Conservation (phyloP, 2,329 filamentous ascomycete species). For the Penicillium corylophilum region DNA sequence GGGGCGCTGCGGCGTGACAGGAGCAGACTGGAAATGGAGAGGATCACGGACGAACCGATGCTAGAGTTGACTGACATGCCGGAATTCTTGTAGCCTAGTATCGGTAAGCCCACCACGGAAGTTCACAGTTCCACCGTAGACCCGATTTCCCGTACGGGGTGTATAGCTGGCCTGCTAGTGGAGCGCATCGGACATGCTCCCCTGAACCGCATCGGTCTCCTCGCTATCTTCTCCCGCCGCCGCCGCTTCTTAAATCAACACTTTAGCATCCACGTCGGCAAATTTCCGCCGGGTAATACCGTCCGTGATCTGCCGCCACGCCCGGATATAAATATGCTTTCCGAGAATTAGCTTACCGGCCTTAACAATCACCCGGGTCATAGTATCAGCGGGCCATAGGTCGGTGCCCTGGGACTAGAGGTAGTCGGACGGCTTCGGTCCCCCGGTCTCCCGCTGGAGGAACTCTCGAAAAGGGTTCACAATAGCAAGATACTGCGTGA, state of each 20-base stretch:
- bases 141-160: neutral
- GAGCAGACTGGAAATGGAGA: neutral
- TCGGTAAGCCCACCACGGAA: neutral
- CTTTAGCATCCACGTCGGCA: neutral
- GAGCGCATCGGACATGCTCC: neutral
- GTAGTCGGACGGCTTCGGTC: neutral
- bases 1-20: neutral
- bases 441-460: neutral
- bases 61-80: neutral
- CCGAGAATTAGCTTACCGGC: neutral
- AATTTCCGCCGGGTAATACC: neutral
- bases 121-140: neutral
- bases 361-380: neutral
- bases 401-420: neutral
- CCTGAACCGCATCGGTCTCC: neutral
- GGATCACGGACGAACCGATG: neutral
- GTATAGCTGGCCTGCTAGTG: neutral
- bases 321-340: neutral
- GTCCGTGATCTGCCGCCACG: neutral
- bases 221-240: neutral
- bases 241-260: neutral
- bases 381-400: neutral
- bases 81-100: neutral
- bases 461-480: neutral
- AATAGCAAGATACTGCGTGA: neutral